Evolutionary conservation across 2,329 filamentous ascomycete genomes (phyloP), one percentile per base, ranked within the genome.

Genomic region (Bipolaris cookei): DNA sequence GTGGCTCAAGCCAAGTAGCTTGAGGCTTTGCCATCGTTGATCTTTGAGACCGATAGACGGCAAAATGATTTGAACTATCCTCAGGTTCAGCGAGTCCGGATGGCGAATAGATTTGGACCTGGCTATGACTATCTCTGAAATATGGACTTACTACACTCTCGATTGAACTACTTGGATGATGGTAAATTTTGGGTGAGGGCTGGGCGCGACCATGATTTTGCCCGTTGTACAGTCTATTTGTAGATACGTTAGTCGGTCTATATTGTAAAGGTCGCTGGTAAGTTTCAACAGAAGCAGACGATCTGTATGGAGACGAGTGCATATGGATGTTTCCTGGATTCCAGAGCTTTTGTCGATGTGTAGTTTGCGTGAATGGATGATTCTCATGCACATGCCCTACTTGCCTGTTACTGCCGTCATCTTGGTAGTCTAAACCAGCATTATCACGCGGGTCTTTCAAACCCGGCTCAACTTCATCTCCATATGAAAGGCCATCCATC

Each of bases 141-240:
- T 78, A 78, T 8, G 77, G 75, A 72, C 77, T 80, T 66, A 75
- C 68, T 51, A 78, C 72, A 67, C 38, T 72, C 43, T 72, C 63
- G 47, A 64, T 50, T 53, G 65, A 61, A 14, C 49, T 55, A 3
- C 38, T 47, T n/a, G 66, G 59, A 42, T 65, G 57, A 11, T 58
- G 55, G 38, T 47, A 48, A 13, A 50, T 59, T n/a, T 34, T 30
- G 10, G 28, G 10, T 13, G 28, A 30, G 2, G 28, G 10, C 28
- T 30, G 28, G 8, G 59, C 21, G 1, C 56, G 48, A 18, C 54
- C 50, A 11, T 45, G 6, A 6, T 41, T 23, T 10, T 47, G 16
- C 4, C 56, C 35, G 16, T 61, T 45, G 13, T 58, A 35, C 10
- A 46, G 42, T 50, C 61, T 56, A 5, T 50, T 60, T 18, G 51